phyloP scores from a whole-genome alignment of 1,139 yeast species.

The Geotrichum fermentans region DNA sequence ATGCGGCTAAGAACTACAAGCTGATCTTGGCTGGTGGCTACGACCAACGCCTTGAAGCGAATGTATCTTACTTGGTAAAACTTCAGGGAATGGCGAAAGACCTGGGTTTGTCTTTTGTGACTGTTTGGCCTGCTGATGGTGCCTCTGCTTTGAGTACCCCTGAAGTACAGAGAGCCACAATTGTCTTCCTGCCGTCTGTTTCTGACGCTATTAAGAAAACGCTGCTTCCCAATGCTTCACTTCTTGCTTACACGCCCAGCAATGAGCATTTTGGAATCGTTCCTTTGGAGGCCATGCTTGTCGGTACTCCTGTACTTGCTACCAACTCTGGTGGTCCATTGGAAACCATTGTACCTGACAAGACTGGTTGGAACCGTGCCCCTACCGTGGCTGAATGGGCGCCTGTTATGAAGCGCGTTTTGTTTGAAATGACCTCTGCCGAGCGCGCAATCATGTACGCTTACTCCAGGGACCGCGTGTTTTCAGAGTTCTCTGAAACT shows the following conservation, averaged over 20 bases:
- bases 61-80: conserved; percentile 64
- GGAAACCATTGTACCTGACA: conserved; percentile 62
- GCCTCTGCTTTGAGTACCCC: conserved; percentile 15
- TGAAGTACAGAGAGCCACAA: conserved; percentile 38
- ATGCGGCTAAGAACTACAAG: conserved; percentile 33
- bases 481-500: conserved; percentile 52
- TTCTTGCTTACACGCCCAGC: conserved; percentile 81
- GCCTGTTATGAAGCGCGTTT: conserved; percentile 46
- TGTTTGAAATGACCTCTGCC: conserved; percentile 34
- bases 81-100: conserved; percentile 49
- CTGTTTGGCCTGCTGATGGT: conserved; percentile 37
- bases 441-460: conserved; percentile 41
- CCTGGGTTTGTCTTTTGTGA: conserved; percentile 45
- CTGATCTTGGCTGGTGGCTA: conserved; percentile 89
- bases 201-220: conserved; percentile 61
- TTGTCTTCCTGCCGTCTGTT: conserved; percentile 78
- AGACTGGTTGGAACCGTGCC: conserved; percentile 74
- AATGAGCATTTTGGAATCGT: conserved; percentile 96
- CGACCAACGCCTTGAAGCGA: conserved; percentile 70
- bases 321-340: conserved; percentile 88
- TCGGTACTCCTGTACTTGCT: conserved; percentile 79
- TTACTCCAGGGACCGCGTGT: conserved; percentile 51
- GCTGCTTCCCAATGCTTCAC: conserved; percentile 52
- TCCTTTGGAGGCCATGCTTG: conserved; percentile 89
- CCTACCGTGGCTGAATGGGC: conserved; percentile 62